Percentiles rank a stretch among this genome's conserved stretches.
Evolutionary conservation across 805 yeast genomes (phyloP).

Genomic region (Torulaspora microellipsoides): DNA sequence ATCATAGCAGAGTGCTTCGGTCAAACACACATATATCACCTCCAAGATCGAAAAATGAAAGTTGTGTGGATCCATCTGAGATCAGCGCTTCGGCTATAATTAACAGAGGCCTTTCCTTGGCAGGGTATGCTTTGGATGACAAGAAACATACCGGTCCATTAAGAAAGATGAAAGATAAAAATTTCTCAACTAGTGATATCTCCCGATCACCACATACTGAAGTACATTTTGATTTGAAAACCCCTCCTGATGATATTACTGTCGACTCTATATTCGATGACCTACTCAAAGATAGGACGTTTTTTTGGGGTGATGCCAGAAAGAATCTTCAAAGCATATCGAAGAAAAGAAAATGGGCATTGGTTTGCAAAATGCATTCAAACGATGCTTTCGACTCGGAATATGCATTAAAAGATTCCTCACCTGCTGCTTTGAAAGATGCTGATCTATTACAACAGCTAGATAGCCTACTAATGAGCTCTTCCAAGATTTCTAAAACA

Average conservation of each 20-base stretch:
- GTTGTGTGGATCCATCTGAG: too few relatives aligned
- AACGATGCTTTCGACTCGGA: slow-evolving; percentile 5
- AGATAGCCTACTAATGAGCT: slow-evolving; percentile 4
- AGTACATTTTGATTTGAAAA: slow-evolving; percentile 9
- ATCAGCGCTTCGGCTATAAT: slow-evolving; percentile 3
- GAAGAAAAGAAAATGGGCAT: slow-evolving; percentile 29
- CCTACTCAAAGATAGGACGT: slow-evolving; percentile 22
- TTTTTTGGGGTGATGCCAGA: slow-evolving; percentile 29
- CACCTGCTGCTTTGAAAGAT: slow-evolving; percentile 1
- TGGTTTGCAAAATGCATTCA: slow-evolving; percentile 23
- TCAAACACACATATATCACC: background rate
- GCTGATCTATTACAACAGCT: slow-evolving; percentile 5
- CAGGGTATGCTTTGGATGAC: slow-evolving; percentile 13
- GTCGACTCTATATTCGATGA: slow-evolving; percentile 22
- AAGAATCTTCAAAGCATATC: slow-evolving; percentile 22
- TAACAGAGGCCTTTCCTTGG: slow-evolving; percentile 19
- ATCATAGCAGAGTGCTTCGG: background rate
- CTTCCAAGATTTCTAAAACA: slow-evolving; percentile 10
- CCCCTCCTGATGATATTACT: slow-evolving; percentile 19
- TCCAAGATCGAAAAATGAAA: too few relatives aligned
- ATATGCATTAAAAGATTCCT: slow-evolving; percentile 5
- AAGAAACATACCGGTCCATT: background rate
- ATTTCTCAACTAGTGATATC: slow-evolving; percentile 15
- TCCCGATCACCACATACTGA: background rate
- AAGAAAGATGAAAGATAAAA: slow-evolving; percentile 11